Percentiles rank a stretch among this genome's conserved stretches.
Evolutionary conservation across 108 stramenopile species (phyloP).

Genomic region (Skeletonema grethae): DNA sequence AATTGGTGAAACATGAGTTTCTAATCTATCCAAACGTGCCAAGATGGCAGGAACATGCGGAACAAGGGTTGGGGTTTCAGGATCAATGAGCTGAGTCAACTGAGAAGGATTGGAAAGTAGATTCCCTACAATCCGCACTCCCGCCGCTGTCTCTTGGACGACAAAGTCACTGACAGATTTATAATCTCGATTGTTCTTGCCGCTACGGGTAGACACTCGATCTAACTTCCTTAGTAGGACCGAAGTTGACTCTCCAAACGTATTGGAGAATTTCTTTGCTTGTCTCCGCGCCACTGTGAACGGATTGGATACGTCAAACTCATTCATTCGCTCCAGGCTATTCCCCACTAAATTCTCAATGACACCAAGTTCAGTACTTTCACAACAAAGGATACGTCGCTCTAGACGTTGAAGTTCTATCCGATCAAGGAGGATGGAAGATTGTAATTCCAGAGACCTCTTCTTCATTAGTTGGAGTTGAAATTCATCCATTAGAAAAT

Average conservation of each 20-base stretch:
- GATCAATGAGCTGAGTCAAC: constrained; percentile 61
- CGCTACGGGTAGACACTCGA: constrained; percentile 51
- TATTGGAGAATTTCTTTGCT: constrained; percentile 34
- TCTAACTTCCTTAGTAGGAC: constrained; percentile 61
- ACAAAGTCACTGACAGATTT: constrained; percentile 56
- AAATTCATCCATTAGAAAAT: constrained; percentile 24
- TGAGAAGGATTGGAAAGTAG: constrained; percentile 53
- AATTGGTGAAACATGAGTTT: constrained; percentile 63
- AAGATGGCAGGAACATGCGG: constrained; percentile 70
- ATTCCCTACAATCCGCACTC: constrained; percentile 51
- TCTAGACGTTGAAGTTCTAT: constrained; percentile 62
- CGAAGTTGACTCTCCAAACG: constrained; percentile 46
- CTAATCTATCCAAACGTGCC: constrained; percentile 60
- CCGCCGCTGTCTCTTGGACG: constrained; percentile 51
- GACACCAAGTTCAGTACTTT: constrained; percentile 32
- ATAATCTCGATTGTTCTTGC: constrained; percentile 53
- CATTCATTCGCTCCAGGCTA: constrained; percentile 31
- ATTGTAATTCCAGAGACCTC: constrained; percentile 51
- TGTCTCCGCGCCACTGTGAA: constrained; percentile 23
- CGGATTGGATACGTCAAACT: constrained; percentile 40
- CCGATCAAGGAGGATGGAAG: constrained; percentile 57
- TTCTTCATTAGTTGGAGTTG: constrained; percentile 56
- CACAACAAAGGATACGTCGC: constrained; percentile 55
- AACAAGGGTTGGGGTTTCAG: constrained; percentile 62
- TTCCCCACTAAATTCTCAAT: constrained; percentile 43